Conservation (phyloP, 352 stramenopile species). For the Globisporangium okanoganense region DNA sequence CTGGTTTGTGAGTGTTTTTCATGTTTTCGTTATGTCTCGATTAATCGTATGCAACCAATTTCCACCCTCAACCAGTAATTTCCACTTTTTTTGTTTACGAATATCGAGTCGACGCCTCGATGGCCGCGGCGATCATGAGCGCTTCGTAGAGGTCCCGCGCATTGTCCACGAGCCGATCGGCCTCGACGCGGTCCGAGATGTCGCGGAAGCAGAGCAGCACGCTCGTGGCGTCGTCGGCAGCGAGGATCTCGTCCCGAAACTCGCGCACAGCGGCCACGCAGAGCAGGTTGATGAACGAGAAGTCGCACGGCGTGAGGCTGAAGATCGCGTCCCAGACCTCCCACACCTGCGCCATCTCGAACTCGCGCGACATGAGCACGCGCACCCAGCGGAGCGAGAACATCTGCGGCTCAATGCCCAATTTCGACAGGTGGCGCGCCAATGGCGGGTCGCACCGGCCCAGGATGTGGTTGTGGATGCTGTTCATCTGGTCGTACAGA, state of each 20-base stretch:
- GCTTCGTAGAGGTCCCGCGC: slow-evolving; percentile 65
- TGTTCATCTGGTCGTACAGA: slow-evolving; percentile 72
- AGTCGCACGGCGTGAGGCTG: slow-evolving; percentile 59
- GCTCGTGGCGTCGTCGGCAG: slow-evolving; percentile 50
- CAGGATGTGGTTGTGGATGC: slow-evolving; percentile 65
- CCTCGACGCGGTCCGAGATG: slow-evolving; percentile 42
- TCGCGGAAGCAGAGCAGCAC: slow-evolving; percentile 60
- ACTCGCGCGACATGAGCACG: slow-evolving; percentile 75
- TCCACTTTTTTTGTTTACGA: slow-evolving; percentile 4
- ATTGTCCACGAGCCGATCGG: slow-evolving; percentile 49
- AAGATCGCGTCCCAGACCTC: slow-evolving; percentile 80
- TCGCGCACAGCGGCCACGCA: slow-evolving; percentile 70
- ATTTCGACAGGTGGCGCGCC: slow-evolving; percentile 35
- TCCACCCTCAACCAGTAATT: not conserved
- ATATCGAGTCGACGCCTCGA: slow-evolving; percentile 38
- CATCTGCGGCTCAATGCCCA: slow-evolving; percentile 67
- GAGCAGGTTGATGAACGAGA: slow-evolving; percentile 74
- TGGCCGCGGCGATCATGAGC: slow-evolving; percentile 52
- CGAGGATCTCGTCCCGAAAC: slow-evolving; percentile 60
- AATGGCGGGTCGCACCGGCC: slow-evolving; percentile 58
- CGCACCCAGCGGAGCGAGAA: slow-evolving; percentile 73
- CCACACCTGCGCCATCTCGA: slow-evolving; percentile 71
- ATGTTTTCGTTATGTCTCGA: not conserved
- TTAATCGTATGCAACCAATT: not conserved
- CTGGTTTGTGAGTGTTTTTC: not conserved